Evolutionary conservation across 2,329 filamentous ascomycete species (phyloP).

Genomic region (Ilyonectria sp.): DNA sequence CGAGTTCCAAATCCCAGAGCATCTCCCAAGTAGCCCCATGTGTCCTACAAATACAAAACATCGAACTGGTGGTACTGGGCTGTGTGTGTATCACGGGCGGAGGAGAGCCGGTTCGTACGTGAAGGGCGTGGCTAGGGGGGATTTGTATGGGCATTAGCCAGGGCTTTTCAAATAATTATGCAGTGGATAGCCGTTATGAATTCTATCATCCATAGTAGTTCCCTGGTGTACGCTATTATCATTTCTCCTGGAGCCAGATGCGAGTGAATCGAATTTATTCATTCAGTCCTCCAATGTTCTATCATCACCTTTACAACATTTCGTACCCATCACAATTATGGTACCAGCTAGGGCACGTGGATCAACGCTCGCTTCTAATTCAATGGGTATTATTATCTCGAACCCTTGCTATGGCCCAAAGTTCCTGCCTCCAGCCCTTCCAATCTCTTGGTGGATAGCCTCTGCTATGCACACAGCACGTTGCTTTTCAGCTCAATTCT

Average conservation of each 20-base stretch:
- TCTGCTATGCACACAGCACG: neutral
- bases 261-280: neutral
- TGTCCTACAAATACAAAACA: slow-evolving; percentile 65
- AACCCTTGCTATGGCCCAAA: neutral
- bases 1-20: slow-evolving; percentile 66
- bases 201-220: neutral
- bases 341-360: neutral
- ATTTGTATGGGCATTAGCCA: neutral
- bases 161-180: neutral
- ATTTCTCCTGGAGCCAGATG: no score
- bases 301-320: slow-evolving; percentile 2
- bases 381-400: slow-evolving; percentile 9
- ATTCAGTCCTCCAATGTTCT: neutral
- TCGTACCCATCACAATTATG: neutral
- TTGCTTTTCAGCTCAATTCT: neutral
- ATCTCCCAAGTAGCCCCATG: slow-evolving; percentile 66
- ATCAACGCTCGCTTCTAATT: slow-evolving; percentile 11
- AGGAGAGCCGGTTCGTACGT: slow-evolving; percentile 40
- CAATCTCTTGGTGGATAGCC: neutral
- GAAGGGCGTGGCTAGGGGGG: neutral
- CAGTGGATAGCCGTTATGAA: neutral
- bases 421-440: no score
- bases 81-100: slow-evolving; percentile 67
- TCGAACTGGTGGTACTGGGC: slow-evolving; percentile 59
- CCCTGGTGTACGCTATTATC: no score